These are phyloP conservation scores for Monosporozyma siamensis DNA, from an alignment of 805 yeast genomes.

Conservation along the genomic window DNA sequence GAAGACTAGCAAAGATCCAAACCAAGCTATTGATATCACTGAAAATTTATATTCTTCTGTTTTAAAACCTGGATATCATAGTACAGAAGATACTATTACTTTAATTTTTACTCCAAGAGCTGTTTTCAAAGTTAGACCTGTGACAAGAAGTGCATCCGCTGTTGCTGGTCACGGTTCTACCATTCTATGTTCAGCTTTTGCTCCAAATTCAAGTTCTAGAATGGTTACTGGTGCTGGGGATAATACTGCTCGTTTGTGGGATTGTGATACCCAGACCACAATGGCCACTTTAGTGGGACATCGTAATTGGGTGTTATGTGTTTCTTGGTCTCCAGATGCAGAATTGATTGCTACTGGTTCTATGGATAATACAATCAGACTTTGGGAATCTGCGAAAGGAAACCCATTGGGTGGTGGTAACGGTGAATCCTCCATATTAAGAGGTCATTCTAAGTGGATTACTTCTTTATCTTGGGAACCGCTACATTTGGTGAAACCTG, in stretches of 20 bases:
- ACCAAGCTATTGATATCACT: slow-evolving; percentile 52
- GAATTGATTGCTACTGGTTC: slow-evolving; percentile 88
- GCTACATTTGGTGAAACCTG: slow-evolving; percentile 60
- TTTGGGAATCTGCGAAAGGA: slow-evolving; percentile 81
- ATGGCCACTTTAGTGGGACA: slow-evolving; percentile 74
- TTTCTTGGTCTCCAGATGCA: slow-evolving; percentile 87
- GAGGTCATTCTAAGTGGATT: slow-evolving; percentile 85
- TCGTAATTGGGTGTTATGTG: slow-evolving; percentile 88
- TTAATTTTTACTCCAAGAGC: slow-evolving; percentile 91
- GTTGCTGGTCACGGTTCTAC: slow-evolving; percentile 95
- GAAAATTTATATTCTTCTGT: slow-evolving; percentile 73
- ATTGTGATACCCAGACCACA: slow-evolving; percentile 90
- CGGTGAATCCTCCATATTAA: slow-evolving; percentile 25
- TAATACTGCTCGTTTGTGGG: slow-evolving; percentile 93
- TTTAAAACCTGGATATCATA: slow-evolving; percentile 73
- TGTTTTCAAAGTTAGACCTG: slow-evolving; percentile 83
- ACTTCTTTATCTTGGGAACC: slow-evolving; percentile 94
- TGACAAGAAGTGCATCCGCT: slow-evolving; percentile 84
- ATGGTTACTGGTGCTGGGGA: slow-evolving; percentile 97
- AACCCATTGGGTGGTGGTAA: slow-evolving; percentile 56
- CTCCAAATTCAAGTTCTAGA: slow-evolving; percentile 76
- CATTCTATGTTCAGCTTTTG: slow-evolving; percentile 83
- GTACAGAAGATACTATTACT: slow-evolving; percentile 90
- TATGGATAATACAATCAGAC: slow-evolving; percentile 80
- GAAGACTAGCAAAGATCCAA: slow-evolving; percentile 32